Evolutionary conservation across 1,284 basidiomycete species (phyloP), one percentile per base, ranked within the genome.

Genomic region (Pseudozyma flocculosa): DNA sequence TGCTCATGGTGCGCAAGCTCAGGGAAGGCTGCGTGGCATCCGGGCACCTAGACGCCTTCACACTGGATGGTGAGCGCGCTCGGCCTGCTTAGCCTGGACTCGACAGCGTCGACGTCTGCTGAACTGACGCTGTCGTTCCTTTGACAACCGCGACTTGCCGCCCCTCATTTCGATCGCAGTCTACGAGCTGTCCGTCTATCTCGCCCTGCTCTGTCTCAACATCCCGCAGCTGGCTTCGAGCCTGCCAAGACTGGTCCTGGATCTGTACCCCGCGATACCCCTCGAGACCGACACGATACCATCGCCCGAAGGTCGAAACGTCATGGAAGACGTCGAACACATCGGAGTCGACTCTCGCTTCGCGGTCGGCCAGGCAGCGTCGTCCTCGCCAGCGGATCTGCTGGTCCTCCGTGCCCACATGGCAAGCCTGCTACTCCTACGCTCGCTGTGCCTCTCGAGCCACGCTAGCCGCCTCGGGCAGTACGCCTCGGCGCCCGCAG

Each of bases 11-110:
- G 7, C 45, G 64, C 4, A 68, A 68, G 41, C 45, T 68, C 2
- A 18, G 64, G 1, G 64, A 68, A n/a, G 64, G 56, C 1, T 30
- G 59, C 2, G 54, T 63, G 0, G 54, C 64, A 19, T 50, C 57
- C 18, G 34, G 42, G n/a, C 37, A 54, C 8, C 15, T 45, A 2
- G 62, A 65, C n/a, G 38, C 18, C 5, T 65, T 65, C 43, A 50
- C 54, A 3, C 50, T 65, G 5, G 57, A 65, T 5, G 38, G 38
- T 40, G 21, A 40, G 38, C 21, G 13, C 9, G 36, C 36, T 29
- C 29, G 29, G 7, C 5, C 7, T n/a, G 36, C 36, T 38, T 5
- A n/a, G 7, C 36, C 36, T 8, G 7, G 15, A 5, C 18, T 7
- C 5, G 29, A 5, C 29, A 29, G n/a, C n/a, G n/a, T n/a, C n/a